Evolutionary conservation across 768 basidiomycete genomes (phyloP).

Genomic region (Podaxis sp.): DNA sequence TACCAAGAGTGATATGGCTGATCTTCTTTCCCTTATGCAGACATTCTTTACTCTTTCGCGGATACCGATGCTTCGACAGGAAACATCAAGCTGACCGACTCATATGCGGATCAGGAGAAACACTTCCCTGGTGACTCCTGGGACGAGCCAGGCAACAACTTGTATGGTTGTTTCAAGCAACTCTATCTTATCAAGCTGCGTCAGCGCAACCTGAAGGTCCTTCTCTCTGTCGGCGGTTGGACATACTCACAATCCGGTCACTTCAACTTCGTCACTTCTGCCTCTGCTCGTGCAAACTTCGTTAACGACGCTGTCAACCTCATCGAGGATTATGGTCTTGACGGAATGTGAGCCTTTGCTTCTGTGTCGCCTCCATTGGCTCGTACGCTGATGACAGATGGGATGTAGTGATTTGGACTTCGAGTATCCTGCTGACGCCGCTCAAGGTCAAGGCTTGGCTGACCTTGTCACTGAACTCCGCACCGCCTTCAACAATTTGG

Average conservation of each 20-base stretch:
- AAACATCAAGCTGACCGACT: conserved; percentile 62
- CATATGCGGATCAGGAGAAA: conserved; percentile 78
- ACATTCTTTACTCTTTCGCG: conserved; percentile 77
- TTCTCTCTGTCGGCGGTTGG: conserved; percentile 59
- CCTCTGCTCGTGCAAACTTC: conserved; percentile 52
- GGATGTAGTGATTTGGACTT: conserved; percentile 65
- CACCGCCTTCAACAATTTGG: conserved; percentile 57
- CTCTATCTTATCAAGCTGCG: conserved; percentile 59
- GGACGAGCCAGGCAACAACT: conserved; percentile 72
- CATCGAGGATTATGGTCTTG: conserved; percentile 75
- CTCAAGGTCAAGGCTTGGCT: conserved; percentile 65
- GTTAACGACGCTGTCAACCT: conserved; percentile 59
- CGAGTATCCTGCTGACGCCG: conserved; percentile 64
- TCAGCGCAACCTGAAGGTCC: conserved; percentile 51
- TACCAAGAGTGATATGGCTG: not conserved
- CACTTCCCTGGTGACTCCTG: conserved; percentile 71
- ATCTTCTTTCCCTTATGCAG: conserved; percentile 22
- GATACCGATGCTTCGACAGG: conserved; percentile 65
- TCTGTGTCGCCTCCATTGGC: not conserved
- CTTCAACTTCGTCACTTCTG: conserved; percentile 59
- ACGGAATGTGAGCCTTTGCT: conserved; percentile 57
- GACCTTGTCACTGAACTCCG: conserved; percentile 62
- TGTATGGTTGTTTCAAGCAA: conserved; percentile 83
- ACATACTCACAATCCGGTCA: conserved; percentile 69
- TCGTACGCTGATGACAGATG: conserved; percentile 1